These are phyloP conservation scores for Chlorella variabilis DNA, from an alignment of 163 green algal species.

Conservation along the genomic window DNA sequence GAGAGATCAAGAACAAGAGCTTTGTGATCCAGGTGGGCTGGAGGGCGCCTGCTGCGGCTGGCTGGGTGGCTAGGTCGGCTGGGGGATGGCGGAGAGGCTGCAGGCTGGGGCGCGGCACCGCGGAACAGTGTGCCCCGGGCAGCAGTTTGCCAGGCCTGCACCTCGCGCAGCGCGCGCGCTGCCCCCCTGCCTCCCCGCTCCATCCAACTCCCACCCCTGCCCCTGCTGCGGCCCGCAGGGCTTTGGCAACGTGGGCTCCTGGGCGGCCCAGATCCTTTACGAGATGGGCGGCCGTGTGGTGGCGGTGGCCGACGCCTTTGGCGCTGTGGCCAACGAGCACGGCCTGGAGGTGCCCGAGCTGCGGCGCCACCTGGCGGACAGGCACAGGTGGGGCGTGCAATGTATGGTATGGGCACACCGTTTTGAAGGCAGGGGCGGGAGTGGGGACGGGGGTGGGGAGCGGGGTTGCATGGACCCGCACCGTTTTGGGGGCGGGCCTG, in stretches of 20 bases:
- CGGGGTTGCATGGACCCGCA: background rate
- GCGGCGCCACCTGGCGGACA: constrained; percentile 62
- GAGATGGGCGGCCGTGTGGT: constrained; percentile 83
- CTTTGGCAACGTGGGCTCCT: constrained; percentile 94
- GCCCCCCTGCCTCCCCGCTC: no score
- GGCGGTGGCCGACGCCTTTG: constrained; percentile 78
- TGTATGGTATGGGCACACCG: background rate
- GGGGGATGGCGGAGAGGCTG: no score
- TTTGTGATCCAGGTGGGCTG: constrained; percentile 82
- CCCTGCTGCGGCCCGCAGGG: constrained; percentile 61
- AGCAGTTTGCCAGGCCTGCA: no score
- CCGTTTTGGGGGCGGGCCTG: no score
- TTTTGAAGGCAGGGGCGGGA: background rate
- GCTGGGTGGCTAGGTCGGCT: no score
- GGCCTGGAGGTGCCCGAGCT: constrained; percentile 82
- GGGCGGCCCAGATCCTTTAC: constrained; percentile 72
- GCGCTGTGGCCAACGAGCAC: constrained; percentile 71
- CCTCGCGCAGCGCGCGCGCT: no score
- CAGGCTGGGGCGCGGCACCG: no score
- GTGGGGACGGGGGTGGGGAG: background rate
- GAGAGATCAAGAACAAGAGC: constrained; percentile 68
- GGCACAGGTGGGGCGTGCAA: background rate
- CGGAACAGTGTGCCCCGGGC: no score
- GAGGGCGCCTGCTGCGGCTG: no score
- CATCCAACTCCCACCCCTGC: background rate